These are phyloP conservation scores for Aspergillus biplanus DNA, from an alignment of 495 filamentous ascomycete genomes.

Conservation along the genomic window DNA sequence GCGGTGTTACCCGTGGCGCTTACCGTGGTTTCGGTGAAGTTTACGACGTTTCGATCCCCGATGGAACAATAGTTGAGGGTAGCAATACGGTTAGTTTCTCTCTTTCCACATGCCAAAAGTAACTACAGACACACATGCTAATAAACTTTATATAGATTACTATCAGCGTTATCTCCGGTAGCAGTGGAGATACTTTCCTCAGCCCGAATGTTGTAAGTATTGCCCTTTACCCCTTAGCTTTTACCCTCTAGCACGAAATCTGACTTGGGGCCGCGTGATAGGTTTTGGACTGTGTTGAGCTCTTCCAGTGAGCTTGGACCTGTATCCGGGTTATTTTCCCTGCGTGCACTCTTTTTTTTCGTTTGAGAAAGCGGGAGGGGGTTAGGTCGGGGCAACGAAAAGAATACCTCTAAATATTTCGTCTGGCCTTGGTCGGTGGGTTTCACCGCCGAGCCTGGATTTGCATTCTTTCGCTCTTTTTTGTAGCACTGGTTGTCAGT, in stretches of 20 bases:
- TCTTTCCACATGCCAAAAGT: background rate
- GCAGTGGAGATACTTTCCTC: constrained; percentile 55
- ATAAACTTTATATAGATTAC: constrained; percentile 43
- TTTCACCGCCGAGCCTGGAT: background rate
- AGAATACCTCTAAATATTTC: no score
- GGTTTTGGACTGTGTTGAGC: constrained; percentile 62
- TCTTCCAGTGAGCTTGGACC: constrained; percentile 42
- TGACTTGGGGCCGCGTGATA: constrained; percentile 17
- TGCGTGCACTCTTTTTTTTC: no score
- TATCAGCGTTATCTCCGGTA: constrained; percentile 62
- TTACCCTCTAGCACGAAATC: constrained; percentile 3
- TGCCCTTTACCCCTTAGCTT: background rate
- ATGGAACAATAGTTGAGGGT: constrained; percentile 59
- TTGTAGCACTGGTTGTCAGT: background rate
- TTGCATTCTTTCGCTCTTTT: background rate
- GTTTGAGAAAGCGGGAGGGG: no score
- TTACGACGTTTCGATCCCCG: constrained; percentile 59
- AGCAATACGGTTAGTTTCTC: constrained; percentile 52
- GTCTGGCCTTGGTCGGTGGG: background rate
- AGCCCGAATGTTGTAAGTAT: constrained; percentile 63
- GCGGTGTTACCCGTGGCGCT: constrained; percentile 66
- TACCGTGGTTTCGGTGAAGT: constrained; percentile 65
- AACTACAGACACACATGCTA: background rate
- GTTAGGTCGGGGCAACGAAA: no score
- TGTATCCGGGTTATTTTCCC: no score